These are phyloP conservation scores for Ceratocystis cubensis DNA, from an alignment of 2,329 filamentous ascomycete species.

Conservation along the genomic window DNA sequence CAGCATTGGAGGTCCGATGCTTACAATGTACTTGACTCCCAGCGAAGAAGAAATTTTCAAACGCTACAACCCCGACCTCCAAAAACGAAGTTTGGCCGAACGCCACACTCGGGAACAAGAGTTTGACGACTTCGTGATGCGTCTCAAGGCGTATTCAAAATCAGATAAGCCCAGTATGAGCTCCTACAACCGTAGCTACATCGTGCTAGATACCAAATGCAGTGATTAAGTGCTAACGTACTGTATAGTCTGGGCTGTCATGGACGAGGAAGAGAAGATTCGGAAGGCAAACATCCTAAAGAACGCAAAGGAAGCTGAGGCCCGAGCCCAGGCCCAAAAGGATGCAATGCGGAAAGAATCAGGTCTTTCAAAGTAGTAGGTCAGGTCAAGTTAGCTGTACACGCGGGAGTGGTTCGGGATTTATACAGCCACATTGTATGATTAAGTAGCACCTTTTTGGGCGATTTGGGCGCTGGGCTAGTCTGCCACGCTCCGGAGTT, in stretches of 20 bases:
- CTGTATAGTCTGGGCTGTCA: constrained; percentile 38
- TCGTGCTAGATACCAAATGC: not conserved
- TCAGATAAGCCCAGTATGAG: constrained; percentile 78
- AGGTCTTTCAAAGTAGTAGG: constrained; percentile 31
- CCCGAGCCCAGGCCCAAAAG: constrained; percentile 34
- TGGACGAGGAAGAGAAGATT: constrained; percentile 37
- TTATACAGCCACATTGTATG: not conserved
- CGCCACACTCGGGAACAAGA: constrained; percentile 66
- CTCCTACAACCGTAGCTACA: not conserved
- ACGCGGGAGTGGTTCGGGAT: not conserved
- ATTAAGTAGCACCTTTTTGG: constrained; percentile 3
- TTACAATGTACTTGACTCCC: constrained; percentile 68
- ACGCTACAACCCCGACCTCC: constrained; percentile 89
- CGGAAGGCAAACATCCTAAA: constrained; percentile 30
- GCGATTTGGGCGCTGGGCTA: not conserved
- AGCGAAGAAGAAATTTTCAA: constrained; percentile 86
- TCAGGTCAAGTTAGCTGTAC: not conserved
- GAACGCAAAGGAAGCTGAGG: constrained; percentile 30
- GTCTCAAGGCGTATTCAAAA: constrained; percentile 79
- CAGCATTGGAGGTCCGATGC: constrained; percentile 70
- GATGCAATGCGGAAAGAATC: constrained; percentile 40
- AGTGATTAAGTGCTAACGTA: not conserved
- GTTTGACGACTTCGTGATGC: constrained; percentile 74
- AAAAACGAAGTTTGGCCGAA: constrained; percentile 71
- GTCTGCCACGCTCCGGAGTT: not conserved